These are phyloP conservation scores for Trichosporon sp. DNA, from an alignment of 1,284 basidiomycete species.

Conservation along the genomic window DNA sequence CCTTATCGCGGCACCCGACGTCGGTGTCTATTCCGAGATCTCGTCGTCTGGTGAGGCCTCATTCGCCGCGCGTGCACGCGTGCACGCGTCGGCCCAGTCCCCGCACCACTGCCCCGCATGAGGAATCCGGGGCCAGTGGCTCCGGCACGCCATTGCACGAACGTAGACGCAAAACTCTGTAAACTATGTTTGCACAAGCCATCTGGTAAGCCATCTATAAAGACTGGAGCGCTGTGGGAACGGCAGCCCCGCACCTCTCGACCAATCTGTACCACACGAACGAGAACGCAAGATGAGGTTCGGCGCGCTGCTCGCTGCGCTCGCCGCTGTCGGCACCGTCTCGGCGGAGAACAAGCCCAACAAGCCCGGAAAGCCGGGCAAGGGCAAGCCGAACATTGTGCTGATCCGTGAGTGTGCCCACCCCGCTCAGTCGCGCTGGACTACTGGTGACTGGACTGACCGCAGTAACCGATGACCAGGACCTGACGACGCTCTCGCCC, in stretches of 20 bases:
- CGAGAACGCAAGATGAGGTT: background rate
- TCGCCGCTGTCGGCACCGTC: background rate
- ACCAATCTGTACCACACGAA: background rate
- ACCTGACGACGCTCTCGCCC: constrained; percentile 19
- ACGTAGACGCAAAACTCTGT: background rate
- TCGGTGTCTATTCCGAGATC: background rate
- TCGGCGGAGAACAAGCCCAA: background rate
- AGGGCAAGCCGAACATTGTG: constrained; percentile 28
- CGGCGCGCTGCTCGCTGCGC: background rate
- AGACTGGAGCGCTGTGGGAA: background rate
- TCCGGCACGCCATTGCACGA: background rate
- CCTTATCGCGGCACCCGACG: background rate
- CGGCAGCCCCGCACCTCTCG: background rate
- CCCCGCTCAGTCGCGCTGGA: background rate
- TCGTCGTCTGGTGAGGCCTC: background rate
- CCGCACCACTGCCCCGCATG: no score
- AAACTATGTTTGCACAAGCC: no score
- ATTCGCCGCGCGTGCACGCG: background rate
- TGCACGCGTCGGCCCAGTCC: background rate
- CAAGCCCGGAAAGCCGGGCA: background rate
- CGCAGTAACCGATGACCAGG: constrained; percentile 33
- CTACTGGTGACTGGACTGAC: background rate
- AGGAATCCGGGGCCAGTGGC: no score
- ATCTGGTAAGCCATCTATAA: background rate
- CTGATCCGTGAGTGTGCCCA: constrained; percentile 22